phyloP scores from a whole-genome alignment of 768 basidiomycete species.

The Pilatotrama ljubarskyi region DNA sequence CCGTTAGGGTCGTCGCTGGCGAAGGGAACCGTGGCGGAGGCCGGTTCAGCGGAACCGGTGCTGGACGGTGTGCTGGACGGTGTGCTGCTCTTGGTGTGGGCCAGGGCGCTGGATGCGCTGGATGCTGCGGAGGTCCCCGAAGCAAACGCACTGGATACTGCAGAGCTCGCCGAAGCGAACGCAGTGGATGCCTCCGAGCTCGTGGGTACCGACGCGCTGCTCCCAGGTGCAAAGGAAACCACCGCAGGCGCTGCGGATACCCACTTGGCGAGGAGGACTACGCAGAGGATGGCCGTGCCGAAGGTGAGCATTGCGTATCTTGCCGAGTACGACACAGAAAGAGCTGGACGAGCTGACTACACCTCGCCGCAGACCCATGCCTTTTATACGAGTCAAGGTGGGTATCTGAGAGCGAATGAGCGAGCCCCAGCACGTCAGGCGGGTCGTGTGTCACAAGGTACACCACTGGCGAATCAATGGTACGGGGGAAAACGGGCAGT shows the following conservation, averaged over 20 bases:
- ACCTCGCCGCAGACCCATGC: background rate
- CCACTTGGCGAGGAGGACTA: slow-evolving; percentile 21
- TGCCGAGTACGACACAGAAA: background rate
- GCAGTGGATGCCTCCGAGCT: background rate
- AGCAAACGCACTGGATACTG: background rate
- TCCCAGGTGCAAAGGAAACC: slow-evolving; percentile 25
- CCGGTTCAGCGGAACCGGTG: slow-evolving; percentile 10
- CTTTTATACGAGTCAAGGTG: slow-evolving; percentile 9
- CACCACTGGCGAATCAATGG: slow-evolving; percentile 5
- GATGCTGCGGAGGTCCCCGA: background rate
- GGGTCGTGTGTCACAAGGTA: slow-evolving; percentile 9
- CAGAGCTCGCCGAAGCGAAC: slow-evolving; percentile 2
- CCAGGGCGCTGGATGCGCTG: background rate
- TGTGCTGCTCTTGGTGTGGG: background rate
- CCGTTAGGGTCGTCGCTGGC: slow-evolving; percentile 33
- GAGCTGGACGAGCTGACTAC: slow-evolving; percentile 17
- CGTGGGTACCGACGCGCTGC: background rate
- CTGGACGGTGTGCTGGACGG: background rate
- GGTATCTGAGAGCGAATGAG: background rate
- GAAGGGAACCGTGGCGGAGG: slow-evolving; percentile 23
- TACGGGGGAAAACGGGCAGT: slow-evolving; percentile 13
- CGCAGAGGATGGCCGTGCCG: slow-evolving; percentile 24
- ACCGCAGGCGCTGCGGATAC: slow-evolving; percentile 27
- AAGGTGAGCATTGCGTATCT: slow-evolving; percentile 16
- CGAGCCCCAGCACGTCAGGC: background rate